These are phyloP conservation scores for Pythium folliculosum DNA, from an alignment of 352 stramenopile species.

Conservation along the genomic window DNA sequence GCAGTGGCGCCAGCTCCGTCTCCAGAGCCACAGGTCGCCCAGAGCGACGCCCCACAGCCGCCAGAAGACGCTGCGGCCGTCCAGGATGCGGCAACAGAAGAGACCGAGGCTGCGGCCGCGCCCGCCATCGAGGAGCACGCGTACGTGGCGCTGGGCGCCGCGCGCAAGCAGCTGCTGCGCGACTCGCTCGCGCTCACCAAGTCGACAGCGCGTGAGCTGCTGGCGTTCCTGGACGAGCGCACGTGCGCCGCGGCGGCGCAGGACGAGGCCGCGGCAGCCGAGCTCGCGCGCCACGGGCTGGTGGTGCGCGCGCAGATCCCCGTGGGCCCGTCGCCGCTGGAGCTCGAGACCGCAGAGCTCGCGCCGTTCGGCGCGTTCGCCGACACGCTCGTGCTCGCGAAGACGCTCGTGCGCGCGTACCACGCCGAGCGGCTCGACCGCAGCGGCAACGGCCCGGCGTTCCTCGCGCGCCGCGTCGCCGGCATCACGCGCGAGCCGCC, in stretches of 20 bases:
- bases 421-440: conserved; percentile 39
- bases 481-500: conserved; percentile 32
- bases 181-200: conserved; percentile 35
- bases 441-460: conserved; percentile 47
- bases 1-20: too few species aligned
- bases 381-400: conserved; percentile 53
- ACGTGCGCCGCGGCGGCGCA: conserved; percentile 40
- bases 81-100: background rate
- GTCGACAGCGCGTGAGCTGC: conserved; percentile 33
- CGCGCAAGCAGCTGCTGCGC: conserved; percentile 43
- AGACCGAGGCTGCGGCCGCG: background rate
- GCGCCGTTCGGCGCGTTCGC: conserved; percentile 52
- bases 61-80: background rate
- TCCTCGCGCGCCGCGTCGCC: conserved; percentile 20
- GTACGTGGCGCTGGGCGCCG: conserved; percentile 39
- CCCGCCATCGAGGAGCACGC: conserved; percentile 13
- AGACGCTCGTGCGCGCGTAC: conserved; percentile 58
- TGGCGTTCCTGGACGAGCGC: conserved; percentile 54
- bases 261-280: conserved; percentile 45
- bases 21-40: too few species aligned
- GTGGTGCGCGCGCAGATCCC: conserved; percentile 76
- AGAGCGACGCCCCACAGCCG: too few species aligned
- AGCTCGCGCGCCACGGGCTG: conserved; percentile 58
- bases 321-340: conserved; percentile 60
- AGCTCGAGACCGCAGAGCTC: conserved; percentile 47